Evolutionary conservation across 148 eudicot species (phyloP), one percentile per base, ranked within the genome.

Genomic region (Dianthus caryophyllus): DNA sequence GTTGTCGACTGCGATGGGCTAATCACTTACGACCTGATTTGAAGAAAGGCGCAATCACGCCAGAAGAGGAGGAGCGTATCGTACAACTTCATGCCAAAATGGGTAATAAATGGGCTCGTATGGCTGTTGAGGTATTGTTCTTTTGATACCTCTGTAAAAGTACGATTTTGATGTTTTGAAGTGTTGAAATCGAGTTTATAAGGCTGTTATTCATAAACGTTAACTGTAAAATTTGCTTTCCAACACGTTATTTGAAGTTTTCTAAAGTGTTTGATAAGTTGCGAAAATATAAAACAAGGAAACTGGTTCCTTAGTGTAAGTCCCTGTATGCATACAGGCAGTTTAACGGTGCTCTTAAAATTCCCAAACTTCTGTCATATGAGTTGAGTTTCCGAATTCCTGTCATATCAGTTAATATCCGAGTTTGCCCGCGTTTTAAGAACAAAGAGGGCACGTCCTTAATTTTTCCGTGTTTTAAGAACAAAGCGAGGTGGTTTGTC

Each of bases 31-130:
- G 96, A 62, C 98, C 98, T 10, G 81, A 90, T 68, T 78, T 93
- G 69, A 93, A 88, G 78, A 93, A 88, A 76, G 98, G 97, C 13
- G 82, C 97, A 43, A 85, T 93, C 57, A 88, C 84, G 16, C 69
- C 79, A 0, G 97, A 93, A 69, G 98, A 93, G 78, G 98, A 87
- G 71, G 64, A 76, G 22, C 81, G 75, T 38, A 90, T 93, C 64
- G 84, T 93, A 63, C 87, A 88, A 69, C 95, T 93, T 27, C 98
- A 93, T 82, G 88, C 97, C 25, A 84, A 84, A 73, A 83, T 93
- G 88, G 98, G 98, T 63, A 93, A 93, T 68, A 93, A 93, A 75
- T 93, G 98, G 98, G 98, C 98, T 66, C 85, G 98, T 46, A 93
- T 93, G 98, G 98, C 98, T 71, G 80, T 84, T 15, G 84, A 85